A percentile compares a stretch with the other conserved stretches of the same genome.
These are phyloP conservation scores for Batrachochytrium dendrobatidis DNA, from an alignment of 371 early-diverging fungal species.

Conservation along the genomic window DNA sequence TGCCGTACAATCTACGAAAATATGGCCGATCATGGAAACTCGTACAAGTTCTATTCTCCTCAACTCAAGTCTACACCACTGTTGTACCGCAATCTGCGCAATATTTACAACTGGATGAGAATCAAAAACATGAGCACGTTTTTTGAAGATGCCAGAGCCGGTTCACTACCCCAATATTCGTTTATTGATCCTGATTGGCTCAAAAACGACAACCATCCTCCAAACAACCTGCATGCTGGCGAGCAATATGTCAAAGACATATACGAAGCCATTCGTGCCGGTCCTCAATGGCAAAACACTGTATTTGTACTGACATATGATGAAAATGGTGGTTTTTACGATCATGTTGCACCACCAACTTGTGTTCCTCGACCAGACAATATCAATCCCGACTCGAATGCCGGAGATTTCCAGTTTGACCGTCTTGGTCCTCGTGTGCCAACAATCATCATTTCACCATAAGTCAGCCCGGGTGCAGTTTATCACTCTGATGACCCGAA, in stretches of 20 bases:
- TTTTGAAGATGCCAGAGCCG: constrained; percentile 13
- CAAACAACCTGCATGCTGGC: constrained; percentile 10
- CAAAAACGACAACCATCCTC: constrained; percentile 16
- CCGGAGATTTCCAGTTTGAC: constrained; percentile 22
- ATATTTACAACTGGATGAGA: not conserved
- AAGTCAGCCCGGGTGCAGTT: constrained; percentile 36
- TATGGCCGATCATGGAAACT: constrained; percentile 6
- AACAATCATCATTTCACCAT: constrained; percentile 41
- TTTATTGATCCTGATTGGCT: not conserved
- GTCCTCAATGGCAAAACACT: constrained; percentile 26
- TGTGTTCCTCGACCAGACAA: constrained; percentile 17
- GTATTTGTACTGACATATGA: constrained; percentile 26
- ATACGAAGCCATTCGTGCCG: constrained; percentile 23
- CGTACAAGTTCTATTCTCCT: constrained; percentile 24
- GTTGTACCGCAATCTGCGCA: not conserved
- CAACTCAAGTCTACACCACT: constrained; percentile 1
- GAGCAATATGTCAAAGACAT: constrained; percentile 20
- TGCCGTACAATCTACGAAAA: constrained; percentile 17
- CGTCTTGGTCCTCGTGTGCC: constrained; percentile 47
- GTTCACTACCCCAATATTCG: constrained; percentile 15
- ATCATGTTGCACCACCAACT: constrained; percentile 24
- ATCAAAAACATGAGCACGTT: constrained; percentile 8
- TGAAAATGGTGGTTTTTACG: constrained; percentile 32
- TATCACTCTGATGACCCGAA: constrained; percentile 18
- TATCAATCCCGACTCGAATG: not conserved